Evolutionary conservation across 163 green algal genomes (phyloP).

Genomic region (Prototheca wickerhamii): DNA sequence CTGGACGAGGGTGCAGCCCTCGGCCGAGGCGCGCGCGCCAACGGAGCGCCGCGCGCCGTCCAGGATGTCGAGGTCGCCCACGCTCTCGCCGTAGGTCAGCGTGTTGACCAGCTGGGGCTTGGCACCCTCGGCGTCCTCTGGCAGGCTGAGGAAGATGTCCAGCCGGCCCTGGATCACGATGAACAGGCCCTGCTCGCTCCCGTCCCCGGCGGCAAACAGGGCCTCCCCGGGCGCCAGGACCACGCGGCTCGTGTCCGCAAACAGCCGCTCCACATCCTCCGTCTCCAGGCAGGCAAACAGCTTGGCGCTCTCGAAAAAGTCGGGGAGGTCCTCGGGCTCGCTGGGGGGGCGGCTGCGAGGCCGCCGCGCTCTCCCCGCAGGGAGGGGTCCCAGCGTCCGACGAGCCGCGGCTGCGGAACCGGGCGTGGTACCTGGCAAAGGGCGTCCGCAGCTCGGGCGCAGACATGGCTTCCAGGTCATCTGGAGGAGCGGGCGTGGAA

Average conservation of each 20-base stretch:
- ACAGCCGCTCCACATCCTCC: constrained; percentile 57
- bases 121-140: constrained; percentile 16
- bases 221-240: constrained; percentile 34
- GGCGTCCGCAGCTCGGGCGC: neutral
- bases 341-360: neutral
- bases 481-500: neutral
- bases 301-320: constrained; percentile 73
- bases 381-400: neutral
- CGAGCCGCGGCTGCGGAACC: neutral
- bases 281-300: constrained; percentile 72
- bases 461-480: neutral
- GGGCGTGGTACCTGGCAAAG: neutral
- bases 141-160: constrained; percentile 48
- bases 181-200: constrained; percentile 56
- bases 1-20: constrained; percentile 52
- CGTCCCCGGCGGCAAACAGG: constrained; percentile 53
- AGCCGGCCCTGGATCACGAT: constrained; percentile 63
- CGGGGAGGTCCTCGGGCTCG: constrained; percentile 30
- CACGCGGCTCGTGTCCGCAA: constrained; percentile 41
- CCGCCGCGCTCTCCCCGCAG: neutral
- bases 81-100: constrained; percentile 56
- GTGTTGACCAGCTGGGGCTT: constrained; percentile 48
- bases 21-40: constrained; percentile 55
- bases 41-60: constrained; percentile 50
- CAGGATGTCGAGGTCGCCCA: constrained; percentile 68